Evolutionary conservation across 352 stramenopile species (phyloP).

Genomic region (Peronospora farinosa): DNA sequence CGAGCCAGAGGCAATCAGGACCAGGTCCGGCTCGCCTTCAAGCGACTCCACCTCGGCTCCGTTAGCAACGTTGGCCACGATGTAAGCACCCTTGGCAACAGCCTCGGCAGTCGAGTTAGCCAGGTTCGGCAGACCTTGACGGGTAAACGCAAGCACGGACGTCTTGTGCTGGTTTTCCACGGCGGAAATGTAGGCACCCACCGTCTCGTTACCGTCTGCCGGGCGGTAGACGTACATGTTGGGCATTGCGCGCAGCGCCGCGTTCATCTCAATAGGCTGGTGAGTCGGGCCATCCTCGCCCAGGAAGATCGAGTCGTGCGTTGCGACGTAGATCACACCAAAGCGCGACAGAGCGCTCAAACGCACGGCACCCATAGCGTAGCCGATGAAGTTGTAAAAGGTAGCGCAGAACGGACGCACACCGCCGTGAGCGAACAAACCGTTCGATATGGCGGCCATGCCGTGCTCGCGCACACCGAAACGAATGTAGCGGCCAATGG

Average conservation of each 20-base stretch:
- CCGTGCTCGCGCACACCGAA: conserved; percentile 98
- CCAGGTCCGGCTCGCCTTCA: conserved; percentile 80
- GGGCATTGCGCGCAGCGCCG: conserved; percentile 92
- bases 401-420: conserved; percentile 97
- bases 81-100: conserved; percentile 89
- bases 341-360: conserved; percentile 92
- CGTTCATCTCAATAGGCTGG: conserved; percentile 98
- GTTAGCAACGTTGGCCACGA: conserved; percentile 74
- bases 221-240: conserved; percentile 98
- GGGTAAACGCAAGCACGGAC: conserved; percentile 90
- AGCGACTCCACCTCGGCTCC: conserved; percentile 66
- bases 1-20: conserved; percentile 91
- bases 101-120: conserved; percentile 84
- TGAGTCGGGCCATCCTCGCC: conserved; percentile 99
- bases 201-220: conserved; percentile 97
- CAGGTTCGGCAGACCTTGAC: conserved; percentile 89
- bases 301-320: conserved; percentile 99
- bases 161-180: conserved; percentile 84
- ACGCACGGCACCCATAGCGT: conserved; percentile 93
- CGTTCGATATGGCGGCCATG: conserved; percentile 98
- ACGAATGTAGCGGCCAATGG: conserved; percentile 93
- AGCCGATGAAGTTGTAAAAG: conserved; percentile 99
- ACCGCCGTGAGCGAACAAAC: conserved; percentile 96
- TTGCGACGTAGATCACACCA: conserved; percentile 97
- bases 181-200: conserved; percentile 90